Base-by-base conservation (phyloP, 2,329 filamentous ascomycete species). In the Cadophora malorum region DNA sequence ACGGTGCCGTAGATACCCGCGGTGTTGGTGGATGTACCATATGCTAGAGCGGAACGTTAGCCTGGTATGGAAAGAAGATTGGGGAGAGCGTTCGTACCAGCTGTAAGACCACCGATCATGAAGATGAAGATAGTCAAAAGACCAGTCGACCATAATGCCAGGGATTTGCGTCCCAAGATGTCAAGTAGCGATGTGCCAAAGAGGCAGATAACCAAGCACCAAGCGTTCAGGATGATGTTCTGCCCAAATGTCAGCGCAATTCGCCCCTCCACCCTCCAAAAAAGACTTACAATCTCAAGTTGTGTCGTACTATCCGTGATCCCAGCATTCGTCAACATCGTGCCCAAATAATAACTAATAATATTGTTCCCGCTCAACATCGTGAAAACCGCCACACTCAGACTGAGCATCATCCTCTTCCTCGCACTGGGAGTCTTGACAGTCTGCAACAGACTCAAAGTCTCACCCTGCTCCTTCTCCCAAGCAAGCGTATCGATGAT, bases 391-490 rank as follows among this genome's bases (percentile, higher is more conserved):
- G 41, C 41, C 12, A 45, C 41, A 45, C 41, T 45, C 41, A 45
- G 19, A 19, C 81, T 78, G 50, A 86, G 75, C 14, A 83, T 77
- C 64, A 88, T 84, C 62, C 85, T 75, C 50, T 86, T 78, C 28
- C 85, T 80, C 69, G 83, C 81, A 33, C 84, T 80, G 74, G 86
- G 87, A 41, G 83, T 85, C 55, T 80, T 80, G 47, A 80, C 67
- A 47, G 81, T 79, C 67, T 82, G 76, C 45, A 75, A 73, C 1
- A 78, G 74, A 38, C 74, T 79, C 74, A 81, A 74, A 5, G 74
- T 79, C 16, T 76, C 73, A 8, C 78, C 78, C 60, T 77, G 76
- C 64, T 81, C 79, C 73, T 81, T 82, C 69, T 83, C 82, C 77
- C 77, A 83, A 55, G 78, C 78, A 5, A 67, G 16, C 83, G 80